Conservation (phyloP, 805 yeast species). For the Blastobotrys americana region DNA sequence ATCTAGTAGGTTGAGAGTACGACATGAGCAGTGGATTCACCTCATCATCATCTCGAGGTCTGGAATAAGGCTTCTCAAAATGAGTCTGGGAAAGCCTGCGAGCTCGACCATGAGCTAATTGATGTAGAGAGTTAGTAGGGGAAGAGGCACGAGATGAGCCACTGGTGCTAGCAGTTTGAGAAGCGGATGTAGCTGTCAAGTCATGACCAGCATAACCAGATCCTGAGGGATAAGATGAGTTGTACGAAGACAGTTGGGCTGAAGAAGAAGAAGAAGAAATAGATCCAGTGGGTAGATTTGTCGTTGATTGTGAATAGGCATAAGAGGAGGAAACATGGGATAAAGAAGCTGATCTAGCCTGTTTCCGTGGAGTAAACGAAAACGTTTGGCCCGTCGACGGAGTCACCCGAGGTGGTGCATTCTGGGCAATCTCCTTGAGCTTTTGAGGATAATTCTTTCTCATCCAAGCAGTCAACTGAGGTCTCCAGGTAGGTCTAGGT, state of each 20-base stretch:
- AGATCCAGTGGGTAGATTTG: too few relatives aligned
- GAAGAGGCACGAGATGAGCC: not conserved
- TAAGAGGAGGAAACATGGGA: not conserved
- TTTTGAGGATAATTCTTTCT: conserved; percentile 27
- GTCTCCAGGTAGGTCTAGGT: conserved; percentile 32
- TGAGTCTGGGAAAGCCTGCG: not conserved
- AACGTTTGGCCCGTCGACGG: not conserved
- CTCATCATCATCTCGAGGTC: not conserved
- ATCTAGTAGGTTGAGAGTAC: conserved; percentile 2
- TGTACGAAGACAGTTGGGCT: not conserved
- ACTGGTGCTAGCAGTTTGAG: too few relatives aligned
- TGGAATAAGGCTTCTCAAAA: not conserved
- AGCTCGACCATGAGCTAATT: not conserved
- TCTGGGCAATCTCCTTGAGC: conserved; percentile 20
- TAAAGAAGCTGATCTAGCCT: not conserved
- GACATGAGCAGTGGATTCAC: not conserved
- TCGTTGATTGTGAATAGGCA: too few relatives aligned
- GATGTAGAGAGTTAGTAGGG: not conserved
- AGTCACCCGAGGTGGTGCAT: conserved; percentile 2
- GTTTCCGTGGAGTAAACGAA: not conserved
- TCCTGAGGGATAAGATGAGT: not conserved
- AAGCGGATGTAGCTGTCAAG: too few relatives aligned
- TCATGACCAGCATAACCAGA: not conserved
- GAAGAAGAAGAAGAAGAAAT: not conserved
- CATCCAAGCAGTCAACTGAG: conserved; percentile 33